Conservation (phyloP, 139 green algal genomes). For the Picochlorum costavermella region DNA sequence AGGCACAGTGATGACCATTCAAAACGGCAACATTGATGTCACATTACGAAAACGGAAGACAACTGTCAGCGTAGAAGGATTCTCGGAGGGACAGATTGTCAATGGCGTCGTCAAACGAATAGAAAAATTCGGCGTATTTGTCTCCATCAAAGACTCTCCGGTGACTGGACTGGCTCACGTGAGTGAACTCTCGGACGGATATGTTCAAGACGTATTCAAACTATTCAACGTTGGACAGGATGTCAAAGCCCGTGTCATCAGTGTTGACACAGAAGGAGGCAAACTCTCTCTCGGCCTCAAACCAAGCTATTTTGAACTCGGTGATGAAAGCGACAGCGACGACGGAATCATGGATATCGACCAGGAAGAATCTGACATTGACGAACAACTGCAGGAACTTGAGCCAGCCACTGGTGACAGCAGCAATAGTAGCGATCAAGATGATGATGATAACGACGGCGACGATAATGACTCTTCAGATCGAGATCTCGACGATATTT, state of each 20-base stretch:
- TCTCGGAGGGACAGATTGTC: constrained; percentile 44
- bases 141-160: constrained; percentile 44
- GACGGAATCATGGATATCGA: constrained; percentile 33
- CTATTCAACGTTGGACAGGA: constrained; percentile 43
- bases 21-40: constrained; percentile 52
- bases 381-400: no score
- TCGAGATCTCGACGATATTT: no score
- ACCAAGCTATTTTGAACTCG: constrained; percentile 45
- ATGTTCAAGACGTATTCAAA: constrained; percentile 46
- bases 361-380: constrained; percentile 9
- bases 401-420: no score
- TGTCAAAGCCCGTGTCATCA: constrained; percentile 61
- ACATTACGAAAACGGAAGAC: constrained; percentile 28
- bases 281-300: constrained; percentile 64
- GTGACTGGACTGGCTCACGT: constrained; percentile 69
- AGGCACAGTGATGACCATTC: constrained; percentile 32
- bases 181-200: constrained; percentile 62
- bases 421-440: not conserved
- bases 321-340: constrained; percentile 30
- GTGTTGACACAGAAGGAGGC: constrained; percentile 41
- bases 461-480: no score
- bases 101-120: constrained; percentile 50
- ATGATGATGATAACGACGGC: not conserved
- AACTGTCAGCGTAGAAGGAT: constrained; percentile 20
- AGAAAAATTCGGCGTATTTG: constrained; percentile 81